A percentile compares a stretch with the other conserved stretches of the same genome.
Evolutionary conservation across 495 filamentous ascomycete genomes (phyloP).

Genomic region (Penicillium robsamsonii): DNA sequence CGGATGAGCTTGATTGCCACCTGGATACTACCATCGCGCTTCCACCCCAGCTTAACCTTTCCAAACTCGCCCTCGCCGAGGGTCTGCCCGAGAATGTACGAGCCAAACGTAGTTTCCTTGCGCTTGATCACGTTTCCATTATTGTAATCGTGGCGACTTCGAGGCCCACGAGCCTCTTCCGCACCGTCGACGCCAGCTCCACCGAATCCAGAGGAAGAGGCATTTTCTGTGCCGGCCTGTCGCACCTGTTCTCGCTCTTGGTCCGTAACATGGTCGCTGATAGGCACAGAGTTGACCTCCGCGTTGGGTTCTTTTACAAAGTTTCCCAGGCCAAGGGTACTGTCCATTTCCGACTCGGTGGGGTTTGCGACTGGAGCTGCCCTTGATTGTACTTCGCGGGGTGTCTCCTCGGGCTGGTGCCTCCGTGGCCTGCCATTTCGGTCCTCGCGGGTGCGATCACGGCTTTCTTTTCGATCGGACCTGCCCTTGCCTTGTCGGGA

Average conservation of each 20-base stretch:
- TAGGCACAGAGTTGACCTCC: conserved; percentile 73
- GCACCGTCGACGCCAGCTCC: conserved; percentile 52
- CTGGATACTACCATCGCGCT: conserved; percentile 87
- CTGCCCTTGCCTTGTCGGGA: conserved; percentile 39
- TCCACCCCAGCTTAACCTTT: conserved; percentile 99
- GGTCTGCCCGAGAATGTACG: conserved; percentile 94
- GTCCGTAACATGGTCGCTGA: conserved; percentile 78
- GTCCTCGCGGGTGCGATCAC: conserved; percentile 32
- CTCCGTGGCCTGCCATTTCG: conserved; percentile 39
- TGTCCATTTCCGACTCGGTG: conserved; percentile 27
- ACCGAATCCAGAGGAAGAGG: conserved; percentile 53
- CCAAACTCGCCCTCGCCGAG: conserved; percentile 98
- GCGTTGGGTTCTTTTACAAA: conserved; percentile 42
- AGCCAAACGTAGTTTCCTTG: conserved; percentile 88
- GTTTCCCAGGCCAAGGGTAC: conserved; percentile 23
- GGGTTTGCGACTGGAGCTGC: conserved; percentile 13
- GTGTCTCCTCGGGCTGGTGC: conserved; percentile 30
- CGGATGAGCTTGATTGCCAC: conserved; percentile 99
- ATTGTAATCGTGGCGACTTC: conserved; percentile 78
- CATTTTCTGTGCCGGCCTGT: conserved; percentile 56
- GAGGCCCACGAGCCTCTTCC: conserved; percentile 60
- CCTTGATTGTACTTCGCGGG: conserved; percentile 22
- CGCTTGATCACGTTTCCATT: conserved; percentile 44
- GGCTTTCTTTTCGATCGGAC: conserved; percentile 30
- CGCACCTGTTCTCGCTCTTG: conserved; percentile 74